Evolutionary conservation across 2,329 filamentous ascomycete genomes (phyloP), one percentile per base, ranked within the genome.

Genomic region (Sclerotinia minor): DNA sequence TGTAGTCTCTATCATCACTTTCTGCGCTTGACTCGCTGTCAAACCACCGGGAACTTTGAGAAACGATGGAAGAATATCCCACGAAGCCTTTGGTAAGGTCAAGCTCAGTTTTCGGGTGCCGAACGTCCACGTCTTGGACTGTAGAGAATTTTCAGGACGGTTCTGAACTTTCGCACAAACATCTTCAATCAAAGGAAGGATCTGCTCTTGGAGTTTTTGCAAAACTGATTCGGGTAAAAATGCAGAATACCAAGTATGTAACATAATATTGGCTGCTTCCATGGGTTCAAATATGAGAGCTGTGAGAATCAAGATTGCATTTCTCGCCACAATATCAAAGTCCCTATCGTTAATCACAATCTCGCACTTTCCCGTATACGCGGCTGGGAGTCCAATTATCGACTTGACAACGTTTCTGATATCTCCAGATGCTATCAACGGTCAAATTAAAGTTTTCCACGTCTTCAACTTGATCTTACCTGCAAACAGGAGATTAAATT

Each of bases 401-500:
- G 8, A 69, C 70, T 79, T 79, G 65, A 83, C 67, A 5, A 81
- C 71, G 67, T 83, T 82, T 52, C 81, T 75, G 7, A 79, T 65
- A 68, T 83, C 80, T 8, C 79, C 81, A 13, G 81, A 83, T 5
- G 65, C 58, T 67, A 17, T 19, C 11, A 9, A 15, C 24, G 15
- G 24, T 67, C 29, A 67, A 58, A 19, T 9, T 7, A 21, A 3
- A 6, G 13, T 67, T 3, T 13, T 7, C 8, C 21, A 13, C 19
- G n/a, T 19, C 2, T 21, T 13, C 13, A 11, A 38, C 2, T 15
- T 41, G 1, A 41, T 3, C 44, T 47, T 53, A 64, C 65, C 65
- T 17, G 58, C 58, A 54, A 67, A 64, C 9, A 67, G 8, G 7
- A 67, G 19, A 55, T 63, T 38, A 9, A 67, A 38, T 21, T 64